phyloP scores from a whole-genome alignment of 805 yeast genomes.

The Pichia rugopelliculosa region DNA sequence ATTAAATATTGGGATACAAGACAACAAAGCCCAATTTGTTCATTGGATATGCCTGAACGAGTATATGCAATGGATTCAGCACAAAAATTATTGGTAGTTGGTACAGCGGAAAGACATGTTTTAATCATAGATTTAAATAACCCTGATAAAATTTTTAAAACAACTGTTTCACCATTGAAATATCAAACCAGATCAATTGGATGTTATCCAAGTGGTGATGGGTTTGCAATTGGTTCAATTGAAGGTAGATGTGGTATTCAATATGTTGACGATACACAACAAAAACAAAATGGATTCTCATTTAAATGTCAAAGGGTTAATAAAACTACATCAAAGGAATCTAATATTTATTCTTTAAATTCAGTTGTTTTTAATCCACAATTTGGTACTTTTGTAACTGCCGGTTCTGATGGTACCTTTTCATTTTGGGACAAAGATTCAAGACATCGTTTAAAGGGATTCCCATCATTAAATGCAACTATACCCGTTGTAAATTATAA shows the following conservation, averaged over 20 bases:
- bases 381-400: slow-evolving; percentile 86
- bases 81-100: slow-evolving; percentile 82
- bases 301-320: slow-evolving; percentile 90
- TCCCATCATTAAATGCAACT: slow-evolving; percentile 58
- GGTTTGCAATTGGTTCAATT: slow-evolving; percentile 85
- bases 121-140: slow-evolving; percentile 69
- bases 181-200: slow-evolving; percentile 79
- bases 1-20: slow-evolving; percentile 93
- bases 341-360: slow-evolving; percentile 71
- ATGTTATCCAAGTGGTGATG: slow-evolving; percentile 88
- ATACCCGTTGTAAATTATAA: slow-evolving; percentile 78
- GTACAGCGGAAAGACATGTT: slow-evolving; percentile 84
- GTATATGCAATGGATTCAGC: slow-evolving; percentile 84
- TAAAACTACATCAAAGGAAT: slow-evolving; percentile 47
- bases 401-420: slow-evolving; percentile 91
- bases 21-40: slow-evolving; percentile 71
- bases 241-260: slow-evolving; percentile 96
- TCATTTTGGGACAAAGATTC: slow-evolving; percentile 96
- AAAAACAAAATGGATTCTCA: slow-evolving; percentile 66
- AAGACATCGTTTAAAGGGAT: slow-evolving; percentile 75
- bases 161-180: slow-evolving; percentile 68
- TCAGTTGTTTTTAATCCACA: slow-evolving; percentile 80
- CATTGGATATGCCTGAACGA: slow-evolving; percentile 79
- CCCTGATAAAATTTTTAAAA: slow-evolving; percentile 77
- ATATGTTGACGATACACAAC: slow-evolving; percentile 79